Evolutionary conservation across 768 basidiomycete species (phyloP).

Genomic region (Fibroporia radiculosa): DNA sequence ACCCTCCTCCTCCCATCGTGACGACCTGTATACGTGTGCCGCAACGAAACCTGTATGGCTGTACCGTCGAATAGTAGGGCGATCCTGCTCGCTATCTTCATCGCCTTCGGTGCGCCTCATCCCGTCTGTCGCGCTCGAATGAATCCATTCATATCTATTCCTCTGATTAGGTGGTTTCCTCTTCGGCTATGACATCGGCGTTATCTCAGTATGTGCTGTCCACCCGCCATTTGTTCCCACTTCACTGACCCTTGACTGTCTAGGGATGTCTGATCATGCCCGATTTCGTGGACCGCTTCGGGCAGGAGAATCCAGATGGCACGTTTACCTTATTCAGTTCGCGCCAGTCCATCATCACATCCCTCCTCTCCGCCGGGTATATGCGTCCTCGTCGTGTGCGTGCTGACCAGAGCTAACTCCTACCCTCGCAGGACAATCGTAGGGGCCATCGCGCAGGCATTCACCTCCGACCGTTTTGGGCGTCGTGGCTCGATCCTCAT

Average conservation of each 20-base stretch:
- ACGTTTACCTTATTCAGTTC: slow-evolving; percentile 45
- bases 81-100: slow-evolving; percentile 58
- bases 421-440: slow-evolving; percentile 13
- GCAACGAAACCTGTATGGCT: slow-evolving; percentile 22
- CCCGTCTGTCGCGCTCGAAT: slow-evolving; percentile 1
- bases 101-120: slow-evolving; percentile 57
- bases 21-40: not conserved
- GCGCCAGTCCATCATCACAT: slow-evolving; percentile 72
- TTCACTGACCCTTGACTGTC: not conserved
- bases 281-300: slow-evolving; percentile 67
- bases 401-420: not conserved
- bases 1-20: not conserved
- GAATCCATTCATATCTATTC: not conserved
- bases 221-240: not conserved
- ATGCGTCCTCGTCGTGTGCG: slow-evolving; percentile 16
- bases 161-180: slow-evolving; percentile 39
- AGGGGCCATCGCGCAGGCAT: slow-evolving; percentile 62
- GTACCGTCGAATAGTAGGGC: slow-evolving; percentile 58
- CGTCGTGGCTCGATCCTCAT: slow-evolving; percentile 67
- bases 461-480: slow-evolving; percentile 71
- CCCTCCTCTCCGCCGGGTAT: slow-evolving; percentile 67
- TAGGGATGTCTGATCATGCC: slow-evolving; percentile 77
- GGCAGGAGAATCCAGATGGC: slow-evolving; percentile 41
- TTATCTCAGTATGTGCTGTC: slow-evolving; percentile 49
- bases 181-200: slow-evolving; percentile 73